phyloP scores from a whole-genome alignment of 1,139 yeast genomes.

The Debaryomyces nepalensis region DNA sequence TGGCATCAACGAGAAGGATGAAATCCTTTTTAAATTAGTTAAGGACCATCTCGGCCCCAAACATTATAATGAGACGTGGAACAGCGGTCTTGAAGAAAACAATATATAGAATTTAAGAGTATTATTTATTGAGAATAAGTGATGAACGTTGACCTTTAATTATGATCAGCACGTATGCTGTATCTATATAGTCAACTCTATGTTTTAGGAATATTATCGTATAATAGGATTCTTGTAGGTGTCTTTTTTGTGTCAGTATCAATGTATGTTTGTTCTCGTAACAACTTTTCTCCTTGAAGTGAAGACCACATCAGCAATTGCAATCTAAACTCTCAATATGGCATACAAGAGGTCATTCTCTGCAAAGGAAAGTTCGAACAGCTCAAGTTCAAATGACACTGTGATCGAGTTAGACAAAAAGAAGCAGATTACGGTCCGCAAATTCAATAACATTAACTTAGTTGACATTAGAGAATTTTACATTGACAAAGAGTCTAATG shows the following conservation, averaged over 20 bases:
- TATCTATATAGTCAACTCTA: background rate
- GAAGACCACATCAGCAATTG: too few species aligned
- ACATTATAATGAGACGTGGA: constrained; percentile 73
- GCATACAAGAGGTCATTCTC: constrained; percentile 19
- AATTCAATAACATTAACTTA: constrained; percentile 64
- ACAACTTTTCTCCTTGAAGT: too few species aligned
- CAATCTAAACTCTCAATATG: constrained; percentile 14
- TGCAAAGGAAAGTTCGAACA: constrained; percentile 12
- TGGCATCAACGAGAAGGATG: constrained; percentile 44
- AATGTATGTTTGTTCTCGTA: too few species aligned
- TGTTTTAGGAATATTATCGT: background rate
- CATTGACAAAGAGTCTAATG: constrained; percentile 60
- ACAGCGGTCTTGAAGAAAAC: constrained; percentile 55
- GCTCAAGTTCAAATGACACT: constrained; percentile 18
- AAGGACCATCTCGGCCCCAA: constrained; percentile 52
- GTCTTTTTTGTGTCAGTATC: constrained; percentile 3
- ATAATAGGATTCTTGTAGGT: background rate
- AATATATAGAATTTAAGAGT: constrained; percentile 25
- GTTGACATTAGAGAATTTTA: constrained; percentile 86
- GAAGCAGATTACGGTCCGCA: constrained; percentile 73
- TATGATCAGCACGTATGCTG: too few species aligned
- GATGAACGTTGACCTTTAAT: too few species aligned
- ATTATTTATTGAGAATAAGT: constrained; percentile 1
- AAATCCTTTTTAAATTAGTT: constrained; percentile 46
- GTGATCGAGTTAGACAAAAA: constrained; percentile 56